These are phyloP conservation scores for Chondrostereum purpureum DNA, from an alignment of 1,284 basidiomycete genomes.

Conservation along the genomic window DNA sequence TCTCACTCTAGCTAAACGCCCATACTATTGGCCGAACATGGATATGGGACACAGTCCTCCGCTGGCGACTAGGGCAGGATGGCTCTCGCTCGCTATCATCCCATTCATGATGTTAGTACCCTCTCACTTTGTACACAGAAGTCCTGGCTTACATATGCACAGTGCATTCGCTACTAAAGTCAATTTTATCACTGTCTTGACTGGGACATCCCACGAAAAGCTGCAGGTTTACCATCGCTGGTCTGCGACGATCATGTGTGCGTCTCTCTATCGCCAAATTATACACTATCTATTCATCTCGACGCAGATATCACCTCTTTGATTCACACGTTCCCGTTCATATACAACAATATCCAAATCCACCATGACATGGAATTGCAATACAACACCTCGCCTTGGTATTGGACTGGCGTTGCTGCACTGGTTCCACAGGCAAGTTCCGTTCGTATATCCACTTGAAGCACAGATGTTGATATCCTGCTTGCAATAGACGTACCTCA, in stretches of 20 bases:
- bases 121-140: not conserved
- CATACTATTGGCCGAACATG: conserved; percentile 29
- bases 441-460: too few species aligned
- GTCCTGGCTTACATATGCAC: not conserved
- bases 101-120: conserved; percentile 27
- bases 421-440: conserved; percentile 26
- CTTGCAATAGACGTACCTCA: conserved; percentile 18
- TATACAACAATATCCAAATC: conserved; percentile 19
- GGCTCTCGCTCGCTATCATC: conserved; percentile 28
- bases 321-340: conserved; percentile 30
- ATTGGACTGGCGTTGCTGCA: conserved; percentile 31
- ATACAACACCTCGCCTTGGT: conserved; percentile 20
- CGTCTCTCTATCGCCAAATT: conserved; percentile 7
- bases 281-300: conserved; percentile 8
- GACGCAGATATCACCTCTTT: conserved; percentile 27
- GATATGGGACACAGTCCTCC: conserved; percentile 31
- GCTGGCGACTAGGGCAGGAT: conserved; percentile 29
- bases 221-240: conserved; percentile 39
- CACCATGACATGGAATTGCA: conserved; percentile 17
- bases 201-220: conserved; percentile 37
- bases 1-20: conserved; percentile 23
- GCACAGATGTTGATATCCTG: too few species aligned
- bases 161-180: conserved; percentile 34
- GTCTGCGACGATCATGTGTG: conserved; percentile 30
- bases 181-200: conserved; percentile 31